Conservation (phyloP, 345 rosid species). For the Brassica cretica region DNA sequence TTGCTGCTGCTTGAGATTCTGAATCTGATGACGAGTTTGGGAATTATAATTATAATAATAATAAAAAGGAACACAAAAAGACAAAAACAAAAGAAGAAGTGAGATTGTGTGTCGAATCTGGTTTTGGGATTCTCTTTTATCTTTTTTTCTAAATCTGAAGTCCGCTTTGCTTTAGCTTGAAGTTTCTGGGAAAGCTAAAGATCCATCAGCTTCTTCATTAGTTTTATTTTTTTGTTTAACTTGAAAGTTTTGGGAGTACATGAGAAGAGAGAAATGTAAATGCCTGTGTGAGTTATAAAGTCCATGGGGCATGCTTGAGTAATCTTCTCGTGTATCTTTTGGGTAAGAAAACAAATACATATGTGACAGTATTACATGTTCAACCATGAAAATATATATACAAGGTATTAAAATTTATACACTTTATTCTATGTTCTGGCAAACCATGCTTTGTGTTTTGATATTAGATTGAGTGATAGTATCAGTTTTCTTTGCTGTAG, state of each 20-base stretch:
- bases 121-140: slow-evolving; percentile 24
- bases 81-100: background rate
- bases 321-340: background rate
- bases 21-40: background rate
- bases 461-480: background rate
- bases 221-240: background rate
- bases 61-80: background rate
- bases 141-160: background rate
- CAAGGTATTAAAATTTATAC: background rate
- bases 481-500: background rate
- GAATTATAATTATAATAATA: background rate
- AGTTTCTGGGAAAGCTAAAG: slow-evolving; percentile 22
- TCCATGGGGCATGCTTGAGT: slow-evolving; percentile 34
- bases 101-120: background rate
- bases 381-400: slow-evolving; percentile 15
- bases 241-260: slow-evolving; percentile 26
- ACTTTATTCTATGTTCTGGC: background rate
- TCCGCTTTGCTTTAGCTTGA: slow-evolving; percentile 20
- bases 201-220: background rate
- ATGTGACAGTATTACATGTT: slow-evolving; percentile 17
- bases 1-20: slow-evolving; percentile 38
- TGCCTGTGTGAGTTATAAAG: slow-evolving; percentile 27
- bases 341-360: background rate
- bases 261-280: slow-evolving; percentile 28
- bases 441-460: background rate